Evolutionary conservation across 2,329 filamentous ascomycete genomes (phyloP).

Genomic region (Diaporthe amygdali): DNA sequence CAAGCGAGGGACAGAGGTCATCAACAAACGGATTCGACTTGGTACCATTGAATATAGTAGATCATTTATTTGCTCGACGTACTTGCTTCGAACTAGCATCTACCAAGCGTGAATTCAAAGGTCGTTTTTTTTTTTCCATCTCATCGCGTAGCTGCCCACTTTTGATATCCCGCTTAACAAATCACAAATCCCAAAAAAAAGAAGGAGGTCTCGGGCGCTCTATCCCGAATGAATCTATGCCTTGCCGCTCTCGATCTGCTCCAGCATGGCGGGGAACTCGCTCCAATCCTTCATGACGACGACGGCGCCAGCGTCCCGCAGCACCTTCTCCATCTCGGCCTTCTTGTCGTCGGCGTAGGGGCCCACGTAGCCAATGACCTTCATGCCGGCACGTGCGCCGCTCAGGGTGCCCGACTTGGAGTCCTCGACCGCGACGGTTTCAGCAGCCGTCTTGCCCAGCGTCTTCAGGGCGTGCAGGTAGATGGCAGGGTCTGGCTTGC

Average conservation of each 20-base stretch:
- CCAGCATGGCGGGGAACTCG: constrained; percentile 56
- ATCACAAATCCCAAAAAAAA: background rate
- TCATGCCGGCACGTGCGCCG: constrained; percentile 75
- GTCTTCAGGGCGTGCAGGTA: constrained; percentile 79
- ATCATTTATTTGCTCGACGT: background rate
- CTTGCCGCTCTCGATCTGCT: constrained; percentile 47
- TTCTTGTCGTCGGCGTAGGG: constrained; percentile 69
- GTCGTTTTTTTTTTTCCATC: background rate
- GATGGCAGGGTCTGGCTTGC: constrained; percentile 89
- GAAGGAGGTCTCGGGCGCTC: background rate
- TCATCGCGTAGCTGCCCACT: background rate
- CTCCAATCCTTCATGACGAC: constrained; percentile 67
- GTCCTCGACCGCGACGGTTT: constrained; percentile 86
- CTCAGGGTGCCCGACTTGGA: constrained; percentile 84
- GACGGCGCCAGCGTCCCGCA: constrained; percentile 66
- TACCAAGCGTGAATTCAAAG: background rate
- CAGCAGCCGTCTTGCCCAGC: constrained; percentile 71
- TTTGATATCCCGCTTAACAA: constrained; percentile 20
- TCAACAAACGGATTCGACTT: background rate
- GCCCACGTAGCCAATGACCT: constrained; percentile 84
- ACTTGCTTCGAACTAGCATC: background rate
- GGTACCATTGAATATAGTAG: background rate
- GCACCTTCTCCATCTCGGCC: constrained; percentile 67
- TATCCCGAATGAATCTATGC: constrained; percentile 1
- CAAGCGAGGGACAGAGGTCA: too few relatives aligned